Evolutionary conservation across 768 basidiomycete genomes (phyloP), one percentile per base, ranked within the genome.

Genomic region (Peribolospora baueri): DNA sequence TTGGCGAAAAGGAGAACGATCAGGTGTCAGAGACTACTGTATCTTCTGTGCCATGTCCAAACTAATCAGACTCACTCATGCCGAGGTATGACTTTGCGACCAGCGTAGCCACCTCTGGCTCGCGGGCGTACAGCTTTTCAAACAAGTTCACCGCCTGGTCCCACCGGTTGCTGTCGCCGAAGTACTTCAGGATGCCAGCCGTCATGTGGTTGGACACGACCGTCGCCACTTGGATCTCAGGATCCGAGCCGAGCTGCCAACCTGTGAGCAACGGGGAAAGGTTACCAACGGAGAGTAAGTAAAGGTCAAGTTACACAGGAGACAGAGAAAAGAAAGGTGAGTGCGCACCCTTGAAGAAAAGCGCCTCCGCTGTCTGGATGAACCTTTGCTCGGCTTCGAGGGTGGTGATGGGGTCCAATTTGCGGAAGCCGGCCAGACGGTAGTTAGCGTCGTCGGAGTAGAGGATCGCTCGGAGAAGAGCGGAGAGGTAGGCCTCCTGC

Each of bases 201-300:
- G 87, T 90, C 36, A 98, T 75, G 65, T 97, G 93, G 65, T 98
- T 98, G 36, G 88, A 90, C 4, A 93, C 86, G 39, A 87, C 74
- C 3, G 88, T 91, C 1, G 93, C 93, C 10, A 98, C 91, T 65
- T 98, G 93, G 36, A 97, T 91, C 68, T 98, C 93, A 0, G 93
- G 93, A 60, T 97, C 93, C 0, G 88, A 93, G 3, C 91, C 93
- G 6, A 97, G 83, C 65, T 93, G 90, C 93, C 93, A 97, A 42
- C 91, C 88, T 90, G 60, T 7, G 25, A 5, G 14, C n/a, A 7
- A 38, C 7, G 36, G 10, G n/a, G 36, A 37, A 38, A 50, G 49
- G 49, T 13, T 37, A 13, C 37, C 11, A 50, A 10, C 11, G 37
- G 49, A 8, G n/a, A 8, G 11, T 53, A 47, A 52, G 8, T 6